Percentiles rank a stretch among this genome's conserved stretches.
These are phyloP conservation scores for Aurinia saxatilis DNA, from an alignment of 345 rosid species.

Conservation along the genomic window DNA sequence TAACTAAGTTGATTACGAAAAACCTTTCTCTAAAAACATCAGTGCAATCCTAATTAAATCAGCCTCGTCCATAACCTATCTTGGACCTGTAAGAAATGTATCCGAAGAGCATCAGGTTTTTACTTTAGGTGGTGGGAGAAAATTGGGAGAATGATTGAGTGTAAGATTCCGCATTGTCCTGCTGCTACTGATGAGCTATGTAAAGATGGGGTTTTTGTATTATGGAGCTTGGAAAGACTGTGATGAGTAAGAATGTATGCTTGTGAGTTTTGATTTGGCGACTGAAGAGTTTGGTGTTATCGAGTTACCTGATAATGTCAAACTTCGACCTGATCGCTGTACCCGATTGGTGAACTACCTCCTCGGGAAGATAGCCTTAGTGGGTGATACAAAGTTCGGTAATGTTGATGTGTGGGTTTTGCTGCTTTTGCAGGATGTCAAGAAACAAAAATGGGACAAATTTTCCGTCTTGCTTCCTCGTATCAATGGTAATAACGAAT, in stretches of 20 bases:
- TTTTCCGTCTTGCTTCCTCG: too few species aligned
- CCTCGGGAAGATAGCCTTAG: not conserved
- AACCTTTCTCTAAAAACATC: too few species aligned
- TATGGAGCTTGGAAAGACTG: not conserved
- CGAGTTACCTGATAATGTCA: not conserved
- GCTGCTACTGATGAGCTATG: not conserved
- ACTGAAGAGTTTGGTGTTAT: not conserved
- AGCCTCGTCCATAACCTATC: too few species aligned
- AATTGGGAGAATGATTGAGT: not conserved
- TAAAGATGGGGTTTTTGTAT: not conserved
- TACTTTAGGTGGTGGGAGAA: too few species aligned
- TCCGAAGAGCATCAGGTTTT: too few species aligned
- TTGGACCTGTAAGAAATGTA: too few species aligned
- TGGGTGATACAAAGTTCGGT: too few species aligned
- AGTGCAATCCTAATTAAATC: too few species aligned
- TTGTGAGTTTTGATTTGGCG: not conserved
- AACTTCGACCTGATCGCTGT: too few species aligned
- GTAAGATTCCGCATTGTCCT: not conserved
- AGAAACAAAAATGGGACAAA: not conserved
- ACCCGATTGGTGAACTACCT: not conserved
- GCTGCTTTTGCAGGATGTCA: not conserved
- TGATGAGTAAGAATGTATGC: not conserved
- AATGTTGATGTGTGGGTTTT: too few species aligned
- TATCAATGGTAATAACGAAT: too few species aligned
- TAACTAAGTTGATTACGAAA: too few species aligned